A percentile compares a stretch with the other conserved stretches of the same genome.
Evolutionary conservation across 2,329 filamentous ascomycete species (phyloP).

Genomic region (Alternaria gaisen): DNA sequence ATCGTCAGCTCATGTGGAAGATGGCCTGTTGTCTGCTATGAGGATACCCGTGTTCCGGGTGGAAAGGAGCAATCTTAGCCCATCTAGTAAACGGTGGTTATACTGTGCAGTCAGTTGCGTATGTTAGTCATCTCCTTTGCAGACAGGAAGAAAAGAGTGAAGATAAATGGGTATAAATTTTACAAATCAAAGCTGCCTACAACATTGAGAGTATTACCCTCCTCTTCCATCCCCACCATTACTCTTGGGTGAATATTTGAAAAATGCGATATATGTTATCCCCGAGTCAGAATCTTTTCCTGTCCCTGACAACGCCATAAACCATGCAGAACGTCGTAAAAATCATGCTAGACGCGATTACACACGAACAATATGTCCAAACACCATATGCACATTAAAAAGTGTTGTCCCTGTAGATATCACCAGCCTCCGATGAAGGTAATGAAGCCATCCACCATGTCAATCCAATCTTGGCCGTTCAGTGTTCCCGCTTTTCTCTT

Average conservation of each 20-base stretch:
- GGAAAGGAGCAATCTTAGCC: not conserved
- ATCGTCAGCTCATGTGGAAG: slow-evolving; percentile 6
- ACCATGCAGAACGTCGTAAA: slow-evolving; percentile 5
- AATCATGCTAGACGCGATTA: slow-evolving; percentile 1
- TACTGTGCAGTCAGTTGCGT: not conserved
- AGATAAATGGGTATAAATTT: slow-evolving; percentile 7
- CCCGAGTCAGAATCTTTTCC: not conserved
- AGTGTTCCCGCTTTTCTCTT: slow-evolving; percentile 42
- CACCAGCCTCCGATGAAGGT: slow-evolving; percentile 44
- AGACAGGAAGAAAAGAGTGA: not conserved
- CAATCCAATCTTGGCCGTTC: slow-evolving; percentile 48
- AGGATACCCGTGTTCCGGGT: slow-evolving; percentile 2
- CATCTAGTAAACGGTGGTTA: not conserved
- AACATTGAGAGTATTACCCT: not conserved
- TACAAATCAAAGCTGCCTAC: not conserved
- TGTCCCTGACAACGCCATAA: slow-evolving; percentile 2
- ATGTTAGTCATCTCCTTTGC: not conserved
- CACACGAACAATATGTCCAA: not conserved
- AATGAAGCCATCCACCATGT: slow-evolving; percentile 48
- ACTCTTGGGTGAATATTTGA: not conserved
- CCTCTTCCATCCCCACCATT: not conserved
- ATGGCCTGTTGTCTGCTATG: slow-evolving; percentile 1
- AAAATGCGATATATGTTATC: not conserved
- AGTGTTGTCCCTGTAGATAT: not conserved
- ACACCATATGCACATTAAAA: not conserved